Evolutionary conservation across 768 basidiomycete species (phyloP).

Genomic region (Dioszegia crocea): DNA sequence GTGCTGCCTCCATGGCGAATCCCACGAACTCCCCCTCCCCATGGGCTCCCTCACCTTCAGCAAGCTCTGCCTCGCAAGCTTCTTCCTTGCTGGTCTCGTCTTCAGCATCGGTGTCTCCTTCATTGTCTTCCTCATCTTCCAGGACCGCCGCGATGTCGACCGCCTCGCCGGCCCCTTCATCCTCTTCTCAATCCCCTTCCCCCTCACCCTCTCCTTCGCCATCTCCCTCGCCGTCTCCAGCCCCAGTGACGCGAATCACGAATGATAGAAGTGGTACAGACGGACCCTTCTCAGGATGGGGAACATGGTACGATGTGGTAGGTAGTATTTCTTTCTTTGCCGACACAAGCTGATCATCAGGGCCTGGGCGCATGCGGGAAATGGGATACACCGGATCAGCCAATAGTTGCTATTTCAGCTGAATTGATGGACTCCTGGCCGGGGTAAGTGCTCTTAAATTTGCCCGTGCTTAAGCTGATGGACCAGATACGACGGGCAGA

Average conservation of each 20-base stretch:
- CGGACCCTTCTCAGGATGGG: conserved; percentile 42
- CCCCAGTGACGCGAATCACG: conserved; percentile 13
- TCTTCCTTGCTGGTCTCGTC: too few species aligned
- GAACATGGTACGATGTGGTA: conserved; percentile 36
- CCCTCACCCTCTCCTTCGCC: conserved; percentile 8
- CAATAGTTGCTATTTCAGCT: conserved; percentile 34
- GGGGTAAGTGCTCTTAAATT: conserved; percentile 1
- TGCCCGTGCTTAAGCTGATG: background rate
- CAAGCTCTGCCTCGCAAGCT: too few species aligned
- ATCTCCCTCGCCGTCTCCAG: conserved; percentile 5
- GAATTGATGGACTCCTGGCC: conserved; percentile 39
- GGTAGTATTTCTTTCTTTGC: background rate
- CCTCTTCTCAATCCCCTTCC: conserved; percentile 9
- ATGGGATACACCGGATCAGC: conserved; percentile 23
- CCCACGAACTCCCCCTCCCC: too few species aligned
- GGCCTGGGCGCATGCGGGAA: conserved; percentile 38
- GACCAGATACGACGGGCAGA: conserved; percentile 22
- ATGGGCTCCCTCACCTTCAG: too few species aligned
- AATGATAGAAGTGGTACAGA: conserved; percentile 25
- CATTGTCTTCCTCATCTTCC: background rate
- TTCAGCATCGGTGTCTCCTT: background rate
- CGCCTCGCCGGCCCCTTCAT: background rate
- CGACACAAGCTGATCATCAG: background rate
- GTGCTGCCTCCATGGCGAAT: too few species aligned
- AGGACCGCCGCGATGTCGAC: background rate